A percentile compares a stretch with the other conserved stretches of the same genome.
phyloP scores from a whole-genome alignment of 768 basidiomycete species.

The Imleria badia region DNA sequence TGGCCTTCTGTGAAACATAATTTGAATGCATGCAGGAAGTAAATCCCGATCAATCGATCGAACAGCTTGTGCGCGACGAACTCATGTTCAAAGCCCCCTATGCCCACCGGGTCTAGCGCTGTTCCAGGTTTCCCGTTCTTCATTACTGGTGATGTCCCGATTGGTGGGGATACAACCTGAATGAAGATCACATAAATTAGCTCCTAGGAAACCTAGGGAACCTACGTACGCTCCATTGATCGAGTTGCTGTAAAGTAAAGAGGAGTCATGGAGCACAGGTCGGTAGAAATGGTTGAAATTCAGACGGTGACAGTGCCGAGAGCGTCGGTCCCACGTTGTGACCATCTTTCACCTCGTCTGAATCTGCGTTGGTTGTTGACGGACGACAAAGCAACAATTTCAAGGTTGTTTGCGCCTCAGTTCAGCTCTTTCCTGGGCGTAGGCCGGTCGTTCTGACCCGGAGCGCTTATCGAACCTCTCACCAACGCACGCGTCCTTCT shows the following conservation, averaged over 20 bases:
- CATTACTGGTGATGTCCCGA: too few species aligned
- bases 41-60: not conserved
- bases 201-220: too few species aligned
- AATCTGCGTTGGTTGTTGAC: constrained; percentile 37
- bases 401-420: constrained; percentile 29
- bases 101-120: too few species aligned
- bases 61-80: not conserved
- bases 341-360: constrained; percentile 15
- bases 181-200: too few species aligned
- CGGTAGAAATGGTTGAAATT: constrained; percentile 31
- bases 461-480: constrained; percentile 35
- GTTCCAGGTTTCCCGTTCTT: too few species aligned
- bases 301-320: constrained; percentile 37
- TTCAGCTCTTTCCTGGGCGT: constrained; percentile 27
- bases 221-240: too few species aligned
- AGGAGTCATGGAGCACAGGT: too few species aligned
- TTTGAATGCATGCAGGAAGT: not conserved
- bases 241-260: too few species aligned
- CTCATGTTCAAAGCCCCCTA: not conserved
- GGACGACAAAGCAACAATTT: constrained; percentile 32
- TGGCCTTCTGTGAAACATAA: not conserved
- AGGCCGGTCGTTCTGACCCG: constrained; percentile 32
- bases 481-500: constrained; percentile 39
- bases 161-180: too few species aligned
- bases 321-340: constrained; percentile 10